Percentiles rank a stretch among this genome's conserved stretches.
phyloP scores from a whole-genome alignment of 805 yeast genomes.

The Starmerella sp. region DNA sequence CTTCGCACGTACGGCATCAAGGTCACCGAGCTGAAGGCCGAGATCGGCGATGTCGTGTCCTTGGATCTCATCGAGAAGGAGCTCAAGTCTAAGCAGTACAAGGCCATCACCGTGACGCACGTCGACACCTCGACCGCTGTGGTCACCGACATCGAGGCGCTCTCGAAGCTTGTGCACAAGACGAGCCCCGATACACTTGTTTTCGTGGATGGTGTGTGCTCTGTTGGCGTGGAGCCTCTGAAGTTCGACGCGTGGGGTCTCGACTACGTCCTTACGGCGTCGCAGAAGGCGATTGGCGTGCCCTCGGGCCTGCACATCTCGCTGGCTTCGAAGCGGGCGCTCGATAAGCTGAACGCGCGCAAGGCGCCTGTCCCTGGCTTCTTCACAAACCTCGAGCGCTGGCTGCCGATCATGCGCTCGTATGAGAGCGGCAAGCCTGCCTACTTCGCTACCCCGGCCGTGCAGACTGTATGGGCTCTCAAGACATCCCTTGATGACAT shows the following conservation, averaged over 20 bases:
- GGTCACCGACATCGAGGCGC: constrained; percentile 52
- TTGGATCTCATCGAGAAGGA: constrained; percentile 44
- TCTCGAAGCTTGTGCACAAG: constrained; percentile 49
- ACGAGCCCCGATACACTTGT: constrained; percentile 71
- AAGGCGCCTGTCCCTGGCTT: constrained; percentile 36
- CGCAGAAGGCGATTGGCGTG: constrained; percentile 91
- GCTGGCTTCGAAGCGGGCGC: constrained; percentile 64
- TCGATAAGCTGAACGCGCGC: constrained; percentile 48
- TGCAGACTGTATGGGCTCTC: constrained; percentile 73
- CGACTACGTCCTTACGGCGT: constrained; percentile 80
- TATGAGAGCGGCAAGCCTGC: constrained; percentile 71
- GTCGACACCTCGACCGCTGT: constrained; percentile 98
- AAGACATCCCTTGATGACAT: constrained; percentile 64
- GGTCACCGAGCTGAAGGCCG: constrained; percentile 62
- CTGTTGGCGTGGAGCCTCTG: constrained; percentile 78
- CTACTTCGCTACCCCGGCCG: constrained; percentile 96
- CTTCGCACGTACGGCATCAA: constrained; percentile 61
- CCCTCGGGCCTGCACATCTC: constrained; percentile 85
- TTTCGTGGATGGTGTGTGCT: constrained; percentile 90
- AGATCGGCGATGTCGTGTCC: constrained; percentile 61
- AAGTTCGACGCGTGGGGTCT: constrained; percentile 83
- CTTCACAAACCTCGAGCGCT: constrained; percentile 64
- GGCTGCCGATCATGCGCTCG: constrained; percentile 82
- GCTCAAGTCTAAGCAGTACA: constrained; percentile 43
- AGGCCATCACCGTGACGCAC: constrained; percentile 75